phyloP scores from a whole-genome alignment of 1,284 basidiomycete species.

The Fomitiporia mediterranea region DNA sequence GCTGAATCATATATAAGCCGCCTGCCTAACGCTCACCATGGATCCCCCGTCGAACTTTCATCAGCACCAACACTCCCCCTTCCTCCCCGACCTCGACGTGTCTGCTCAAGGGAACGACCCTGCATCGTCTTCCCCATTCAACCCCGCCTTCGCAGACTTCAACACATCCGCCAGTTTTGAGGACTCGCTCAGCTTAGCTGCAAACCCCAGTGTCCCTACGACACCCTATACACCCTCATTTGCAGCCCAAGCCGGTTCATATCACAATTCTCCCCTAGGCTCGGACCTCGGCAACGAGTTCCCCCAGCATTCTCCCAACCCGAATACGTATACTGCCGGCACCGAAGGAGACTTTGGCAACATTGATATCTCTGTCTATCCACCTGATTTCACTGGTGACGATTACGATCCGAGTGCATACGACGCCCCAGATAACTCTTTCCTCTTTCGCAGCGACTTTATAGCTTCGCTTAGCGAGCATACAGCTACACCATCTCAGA shows the following conservation, averaged over 20 bases:
- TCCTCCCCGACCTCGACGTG: constrained; percentile 6
- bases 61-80: constrained; percentile 13
- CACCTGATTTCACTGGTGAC: constrained; percentile 32
- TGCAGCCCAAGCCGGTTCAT: constrained; percentile 16
- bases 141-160: constrained; percentile 18
- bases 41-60: not conserved
- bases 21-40: not conserved
- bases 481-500: not conserved
- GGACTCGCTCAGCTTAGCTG: not conserved
- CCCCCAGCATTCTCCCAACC: constrained; percentile 2
- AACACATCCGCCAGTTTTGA: constrained; percentile 14
- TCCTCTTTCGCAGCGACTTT: constrained; percentile 56
- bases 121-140: constrained; percentile 16
- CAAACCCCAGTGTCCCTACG: constrained; percentile 13
- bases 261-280: constrained; percentile 16
- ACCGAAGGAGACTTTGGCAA: constrained; percentile 66
- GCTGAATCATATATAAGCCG: not conserved
- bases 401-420: constrained; percentile 67
- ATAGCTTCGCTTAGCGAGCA: constrained; percentile 33
- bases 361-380: constrained; percentile 43
- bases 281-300: constrained; percentile 20
- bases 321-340: constrained; percentile 30
- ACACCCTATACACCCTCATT: constrained; percentile 19
- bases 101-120: not conserved
- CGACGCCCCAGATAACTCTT: constrained; percentile 51